These are phyloP conservation scores for Dryas drummondii DNA, from an alignment of 306 rosid genomes.

Conservation along the genomic window DNA sequence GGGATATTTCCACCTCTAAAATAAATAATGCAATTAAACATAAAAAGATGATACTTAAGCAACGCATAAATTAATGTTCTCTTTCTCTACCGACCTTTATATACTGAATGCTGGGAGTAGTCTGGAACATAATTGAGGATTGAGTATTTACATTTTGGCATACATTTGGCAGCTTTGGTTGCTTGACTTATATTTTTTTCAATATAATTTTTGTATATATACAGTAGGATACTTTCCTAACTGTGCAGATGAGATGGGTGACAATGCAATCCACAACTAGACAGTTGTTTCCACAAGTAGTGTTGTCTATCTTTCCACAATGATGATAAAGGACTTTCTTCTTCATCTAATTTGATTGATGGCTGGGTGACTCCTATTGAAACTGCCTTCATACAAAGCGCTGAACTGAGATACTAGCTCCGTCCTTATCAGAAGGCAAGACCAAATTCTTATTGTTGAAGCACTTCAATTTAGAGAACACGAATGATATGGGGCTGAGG, in stretches of 20 bases:
- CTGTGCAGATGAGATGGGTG: conserved; percentile 14
- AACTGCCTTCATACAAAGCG: background rate
- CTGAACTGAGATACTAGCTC: no score
- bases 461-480: conserved; percentile 38
- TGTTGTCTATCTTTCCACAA: background rate
- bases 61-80: background rate
- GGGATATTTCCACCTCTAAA: background rate
- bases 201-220: conserved; percentile 23
- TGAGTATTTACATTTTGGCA: background rate
- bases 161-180: conserved; percentile 18
- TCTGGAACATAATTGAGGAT: background rate
- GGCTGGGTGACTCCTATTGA: background rate
- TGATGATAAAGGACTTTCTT: background rate
- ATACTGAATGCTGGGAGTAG: background rate
- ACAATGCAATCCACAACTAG: conserved; percentile 8
- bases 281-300: conserved; percentile 5
- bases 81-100: background rate
- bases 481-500: conserved; percentile 51
- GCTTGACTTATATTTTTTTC: conserved; percentile 26
- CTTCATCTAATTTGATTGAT: background rate
- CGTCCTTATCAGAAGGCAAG: conserved; percentile 9
- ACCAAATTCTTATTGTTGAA: conserved; percentile 7
- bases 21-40: background rate
- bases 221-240: conserved; percentile 12
- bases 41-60: background rate